Evolutionary conservation across 148 eudicot species (phyloP), one percentile per base, ranked within the genome.

Genomic region (Vaccinium macrocarpon): DNA sequence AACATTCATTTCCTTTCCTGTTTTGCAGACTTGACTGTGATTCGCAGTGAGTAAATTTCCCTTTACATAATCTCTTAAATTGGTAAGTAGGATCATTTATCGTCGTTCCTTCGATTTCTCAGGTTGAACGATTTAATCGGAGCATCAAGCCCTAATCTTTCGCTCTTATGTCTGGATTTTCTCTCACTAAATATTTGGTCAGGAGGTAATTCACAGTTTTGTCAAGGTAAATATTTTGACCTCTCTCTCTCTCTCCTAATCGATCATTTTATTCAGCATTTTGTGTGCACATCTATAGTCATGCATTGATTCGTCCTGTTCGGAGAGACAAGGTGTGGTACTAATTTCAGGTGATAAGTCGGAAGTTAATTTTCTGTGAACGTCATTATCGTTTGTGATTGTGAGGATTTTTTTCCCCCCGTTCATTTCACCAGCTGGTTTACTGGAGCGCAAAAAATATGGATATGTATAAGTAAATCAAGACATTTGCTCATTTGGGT

Each of bases 61-160:
- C 1, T 76, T 21, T 77, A 15, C 61, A 11, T 14, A 23, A 23
- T 25, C 55, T 52, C 2, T 51, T 55, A 23, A 51, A 25, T 29
- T 55, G 25, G 32, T 42, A 42, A 42, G 46, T 42, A 42, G 46
- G 29, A 27, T 79, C 6, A 7, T 79, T 79, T 55, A 29, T 55
- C 25, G 13, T 11, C 27, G 0, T 2, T 21, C 38, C 21, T 79
- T 29, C 5, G 5, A 79, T 29, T 32, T 53, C 23, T 79, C 66
- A 55, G 66, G 16, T 79, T 6, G 9, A 79, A 9, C 18, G 6
- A 55, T 29, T 55, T 56, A 29, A 66, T 32, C 62, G 61, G 81
- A 78, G 42, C 62, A 55, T 35, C 12, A 79, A 79, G 19, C 81
- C 66, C 64, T 79, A 79, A 55, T 55, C 56, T 35, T 16, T 14